Evolutionary conservation across 257 asterid species (phyloP), one percentile per base, ranked within the genome.

Genomic region (Nicotiana attenuata): DNA sequence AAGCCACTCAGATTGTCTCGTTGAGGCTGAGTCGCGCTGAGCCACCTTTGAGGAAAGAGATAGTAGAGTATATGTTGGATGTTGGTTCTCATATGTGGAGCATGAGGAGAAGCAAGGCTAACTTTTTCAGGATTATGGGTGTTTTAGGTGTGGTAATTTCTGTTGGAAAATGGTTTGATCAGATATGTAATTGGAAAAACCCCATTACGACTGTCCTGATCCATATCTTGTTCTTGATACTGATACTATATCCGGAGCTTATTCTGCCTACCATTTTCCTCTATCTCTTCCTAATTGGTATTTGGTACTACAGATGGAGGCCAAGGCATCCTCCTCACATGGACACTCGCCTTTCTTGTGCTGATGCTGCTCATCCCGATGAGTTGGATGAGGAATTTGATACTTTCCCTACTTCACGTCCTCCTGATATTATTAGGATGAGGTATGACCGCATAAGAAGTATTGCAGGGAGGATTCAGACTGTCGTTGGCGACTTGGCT

Each of bases 51-150:
- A 88, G 91, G 87, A 88, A 85, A 76, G 91, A 88, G 84, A 47
- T 88, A 0, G 91, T 88, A 38, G 91, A 88, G 84, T 88, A 89
- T 66, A 85, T 89, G 92, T 82, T 89, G 60, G 92, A 89, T 47
- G 92, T 89, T 15, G 87, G 89, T 26, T 89, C 90, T 41, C 92
- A 89, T 84, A 89, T 89, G 92, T 89, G 92, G 92, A 89, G 92
- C 76, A 87, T 89, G 90, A 85, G 92, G 87, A 84, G 92, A 84
- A 89, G 92, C 85, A 89, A 89, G 82, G 92, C 92, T 0, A 89
- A 89, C 85, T 89, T 89, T 67, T 85, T 85, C 71, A 84, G 92
- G 80, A 89, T 89, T 17, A 89, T 89, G 92, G 88, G 89, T n/a
- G 89, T 89, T 76, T 28, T 89, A 3, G 63, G 89, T 67, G 92